phyloP scores from a whole-genome alignment of 352 stramenopile genomes.

The Globisporangium nunn region DNA sequence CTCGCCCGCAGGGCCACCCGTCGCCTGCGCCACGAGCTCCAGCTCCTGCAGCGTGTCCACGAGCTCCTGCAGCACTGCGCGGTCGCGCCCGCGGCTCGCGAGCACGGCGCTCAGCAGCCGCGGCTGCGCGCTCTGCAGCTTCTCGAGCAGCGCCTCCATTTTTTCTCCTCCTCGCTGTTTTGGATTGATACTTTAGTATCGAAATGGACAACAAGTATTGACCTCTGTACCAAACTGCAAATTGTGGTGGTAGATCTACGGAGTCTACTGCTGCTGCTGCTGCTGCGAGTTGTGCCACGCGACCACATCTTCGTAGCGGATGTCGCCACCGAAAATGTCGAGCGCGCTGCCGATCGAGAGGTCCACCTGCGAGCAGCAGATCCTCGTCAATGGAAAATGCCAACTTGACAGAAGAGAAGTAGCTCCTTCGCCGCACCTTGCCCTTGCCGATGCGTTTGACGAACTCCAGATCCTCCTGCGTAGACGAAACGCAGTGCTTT shows the following conservation, averaged over 20 bases:
- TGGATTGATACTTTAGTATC: too few species aligned
- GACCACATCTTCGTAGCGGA: conserved; percentile 92
- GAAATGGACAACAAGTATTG: too few species aligned
- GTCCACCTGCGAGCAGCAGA: conserved; percentile 65
- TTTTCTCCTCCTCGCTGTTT: conserved; percentile 1
- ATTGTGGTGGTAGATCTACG: too few species aligned
- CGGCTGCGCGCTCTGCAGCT: conserved; percentile 30
- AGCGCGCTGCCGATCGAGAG: conserved; percentile 97
- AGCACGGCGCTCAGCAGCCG: conserved; percentile 30
- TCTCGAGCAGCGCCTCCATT: conserved; percentile 47
- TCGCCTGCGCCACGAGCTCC: conserved; percentile 44
- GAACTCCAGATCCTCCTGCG: conserved; percentile 89
- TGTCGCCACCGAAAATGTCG: conserved; percentile 95
- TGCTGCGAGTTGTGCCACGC: conserved; percentile 66
- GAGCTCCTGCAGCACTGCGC: conserved; percentile 26
- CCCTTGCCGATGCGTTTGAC: conserved; percentile 90
- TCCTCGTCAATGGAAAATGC: neutral
- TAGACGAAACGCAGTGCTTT: neutral
- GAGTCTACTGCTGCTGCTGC: neutral
- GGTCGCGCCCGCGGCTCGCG: conserved; percentile 10
- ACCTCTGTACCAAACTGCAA: too few species aligned
- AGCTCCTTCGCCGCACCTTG: conserved; percentile 32
- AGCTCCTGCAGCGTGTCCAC: conserved; percentile 41
- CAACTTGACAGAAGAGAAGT: neutral
- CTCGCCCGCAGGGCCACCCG: conserved; percentile 2